Conservation (phyloP, 257 asterid species). For the Nemophila menziesii region DNA sequence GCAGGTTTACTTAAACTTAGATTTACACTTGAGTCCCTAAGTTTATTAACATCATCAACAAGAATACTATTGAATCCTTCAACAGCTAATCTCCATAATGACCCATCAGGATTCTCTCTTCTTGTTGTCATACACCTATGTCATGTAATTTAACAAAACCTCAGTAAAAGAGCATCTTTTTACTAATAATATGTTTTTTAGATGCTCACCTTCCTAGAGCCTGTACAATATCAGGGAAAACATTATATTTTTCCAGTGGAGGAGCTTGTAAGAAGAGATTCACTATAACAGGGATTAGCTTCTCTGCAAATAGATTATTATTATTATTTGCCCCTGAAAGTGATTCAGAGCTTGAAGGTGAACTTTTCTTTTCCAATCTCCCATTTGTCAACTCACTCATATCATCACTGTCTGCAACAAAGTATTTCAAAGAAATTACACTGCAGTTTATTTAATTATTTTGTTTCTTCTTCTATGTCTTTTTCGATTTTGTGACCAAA, state of each 20-base stretch:
- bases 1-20: constrained; percentile 31
- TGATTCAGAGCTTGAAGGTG: constrained; percentile 21
- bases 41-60: constrained; percentile 47
- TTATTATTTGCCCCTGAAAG: constrained; percentile 21
- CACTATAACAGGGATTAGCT: constrained; percentile 69
- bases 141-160: too few species aligned
- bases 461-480: not conserved
- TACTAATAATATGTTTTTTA: not conserved
- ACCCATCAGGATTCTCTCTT: constrained; percentile 89
- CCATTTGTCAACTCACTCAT: constrained; percentile 24
- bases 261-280: constrained; percentile 78
- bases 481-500: constrained; percentile 5
- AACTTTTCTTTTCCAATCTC: constrained; percentile 24
- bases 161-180: not conserved
- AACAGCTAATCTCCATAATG: constrained; percentile 91
- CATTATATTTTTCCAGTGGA: constrained; percentile 43
- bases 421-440: not conserved
- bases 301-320: constrained; percentile 70
- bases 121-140: constrained; percentile 92
- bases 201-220: constrained; percentile 83
- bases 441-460: not conserved
- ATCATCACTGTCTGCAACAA: constrained; percentile 15
- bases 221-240: constrained; percentile 57
- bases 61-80: constrained; percentile 66
- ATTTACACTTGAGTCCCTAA: constrained; percentile 23